Base-by-base conservation (phyloP, 169 alveolate genomes). In the Cystoisospora suis region DNA sequence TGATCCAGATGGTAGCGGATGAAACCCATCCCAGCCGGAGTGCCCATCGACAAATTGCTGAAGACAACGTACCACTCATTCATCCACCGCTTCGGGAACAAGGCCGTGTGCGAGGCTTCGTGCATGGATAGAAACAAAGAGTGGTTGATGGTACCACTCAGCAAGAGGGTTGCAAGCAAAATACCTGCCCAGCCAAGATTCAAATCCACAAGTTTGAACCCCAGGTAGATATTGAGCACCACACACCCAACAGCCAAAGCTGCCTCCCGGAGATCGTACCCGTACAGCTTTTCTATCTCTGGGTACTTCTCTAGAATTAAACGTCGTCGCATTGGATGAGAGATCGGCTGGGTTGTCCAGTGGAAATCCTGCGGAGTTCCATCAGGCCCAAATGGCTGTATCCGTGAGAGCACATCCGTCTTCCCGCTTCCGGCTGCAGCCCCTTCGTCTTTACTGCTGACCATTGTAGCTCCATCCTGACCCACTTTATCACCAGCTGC, bases 1-100 rank as follows among this genome's bases (percentile, higher is more conserved):
- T 96, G 98, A 61, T 95, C 96, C 88, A 94, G 70, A 86, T 96
- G 98, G 92, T 96, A 96, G 81, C 94, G 94, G 38, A 88, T 70
- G 91, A 96, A 96, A 32, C 97, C 85, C 70, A 92, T 92, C 46
- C 94, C 96, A 46, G 96, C 94, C 40, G 98, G 97, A 40, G 94
- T 77, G 85, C 95, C 95, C 65, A 92, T 88, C 36, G 97, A 95
- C 46, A 95, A 69, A 75, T 94, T 94, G 53, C 93, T 92, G 86
- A 94, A 72, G 75, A 93, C 58, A 7, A 94, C 96, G 83, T 92
- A 85, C n/a, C 90, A 38, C 61, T 88, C 81, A 38, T 93, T 87
- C 44, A 86, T 46, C 79, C 70, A 29, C 69, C 86, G 87, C 45
- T 89, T 75, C 42, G 88, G 79, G 69, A 95, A 93, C 72, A 93